Evolutionary conservation across 148 eudicot genomes (phyloP).

Genomic region (Dysphania ambrosioides): DNA sequence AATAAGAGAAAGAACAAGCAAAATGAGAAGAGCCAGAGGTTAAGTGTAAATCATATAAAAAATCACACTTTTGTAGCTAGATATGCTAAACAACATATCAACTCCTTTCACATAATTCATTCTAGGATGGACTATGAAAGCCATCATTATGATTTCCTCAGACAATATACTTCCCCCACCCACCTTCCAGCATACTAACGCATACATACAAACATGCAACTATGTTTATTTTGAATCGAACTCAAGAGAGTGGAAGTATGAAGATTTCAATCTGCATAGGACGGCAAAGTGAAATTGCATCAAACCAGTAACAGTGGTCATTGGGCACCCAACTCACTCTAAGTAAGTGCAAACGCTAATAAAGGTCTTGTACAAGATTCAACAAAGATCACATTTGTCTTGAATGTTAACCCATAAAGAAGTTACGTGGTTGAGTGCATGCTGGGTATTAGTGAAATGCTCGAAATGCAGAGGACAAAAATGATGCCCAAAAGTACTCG

Average conservation of each 20-base stretch:
- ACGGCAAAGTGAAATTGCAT: neutral
- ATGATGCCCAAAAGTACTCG: too few relatives aligned
- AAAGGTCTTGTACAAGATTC: too few relatives aligned
- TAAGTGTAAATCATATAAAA: neutral
- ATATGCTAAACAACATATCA: neutral
- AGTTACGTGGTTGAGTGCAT: too few relatives aligned
- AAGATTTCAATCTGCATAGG: neutral
- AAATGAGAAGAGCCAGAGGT: constrained; percentile 11
- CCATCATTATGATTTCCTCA: too few relatives aligned
- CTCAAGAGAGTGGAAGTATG: neutral
- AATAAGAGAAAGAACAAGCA: constrained; percentile 15
- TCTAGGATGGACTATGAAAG: neutral
- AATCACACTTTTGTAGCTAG: neutral
- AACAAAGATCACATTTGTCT: too few relatives aligned
- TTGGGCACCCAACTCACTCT: too few relatives aligned
- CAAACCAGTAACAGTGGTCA: neutral
- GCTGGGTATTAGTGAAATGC: too few relatives aligned
- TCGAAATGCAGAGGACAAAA: too few relatives aligned
- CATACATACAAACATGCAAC: neutral
- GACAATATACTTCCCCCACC: neutral
- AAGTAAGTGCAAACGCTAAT: too few relatives aligned
- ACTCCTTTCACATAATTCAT: neutral
- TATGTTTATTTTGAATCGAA: neutral
- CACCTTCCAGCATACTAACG: neutral
- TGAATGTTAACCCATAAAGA: too few relatives aligned